Evolutionary conservation across 192 early-diverging fungal species (phyloP), one percentile per base, ranked within the genome.

Genomic region (Geranomyces michiganensis): DNA sequence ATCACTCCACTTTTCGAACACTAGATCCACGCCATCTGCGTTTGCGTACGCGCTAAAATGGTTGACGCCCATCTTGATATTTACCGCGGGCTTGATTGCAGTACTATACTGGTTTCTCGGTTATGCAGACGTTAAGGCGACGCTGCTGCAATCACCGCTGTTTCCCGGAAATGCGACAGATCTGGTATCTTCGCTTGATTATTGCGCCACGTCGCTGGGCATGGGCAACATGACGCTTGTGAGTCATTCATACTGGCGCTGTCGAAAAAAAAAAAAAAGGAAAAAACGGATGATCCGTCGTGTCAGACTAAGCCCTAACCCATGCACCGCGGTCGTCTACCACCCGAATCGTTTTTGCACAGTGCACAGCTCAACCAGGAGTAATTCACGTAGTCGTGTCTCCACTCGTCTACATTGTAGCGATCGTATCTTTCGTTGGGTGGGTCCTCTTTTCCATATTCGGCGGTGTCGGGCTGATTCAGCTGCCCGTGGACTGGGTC

Each of bases 401-500:
- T 1, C 68, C 72, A 45, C 65, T 84, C 13, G 82, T 88, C 17
- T 88, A 84, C 69, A 80, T 84, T 9, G 75, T 88, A 29, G 87
- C 87, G 27, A 70, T 87, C 22, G 74, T 82, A 8, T 73, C 81
- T 0, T 72, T 88, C 15, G 60, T 80, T 22, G 87, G 87, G 14
- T 88, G 85, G 85, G 49, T 85, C 32, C 62, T 86, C 19, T 86
- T 88, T 67, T 65, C 82, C 22, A 66, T 85, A 5, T 88, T 88
- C 68, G 82, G 86, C 43, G 87, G 87, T 13, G 82, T 88, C 26
- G 87, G 87, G 0, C 71, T 88, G 51, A 64, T 82, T 8, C 60
- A 78, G 3, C 58, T 88, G 9, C 87, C 87, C 19, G 76, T 74
- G 30, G 87, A 88, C 65, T 68, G 84, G 68, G 68, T 88, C 49